These are phyloP conservation scores for Aspergillus sp. DNA, from an alignment of 2,329 filamentous ascomycete species.

Conservation along the genomic window DNA sequence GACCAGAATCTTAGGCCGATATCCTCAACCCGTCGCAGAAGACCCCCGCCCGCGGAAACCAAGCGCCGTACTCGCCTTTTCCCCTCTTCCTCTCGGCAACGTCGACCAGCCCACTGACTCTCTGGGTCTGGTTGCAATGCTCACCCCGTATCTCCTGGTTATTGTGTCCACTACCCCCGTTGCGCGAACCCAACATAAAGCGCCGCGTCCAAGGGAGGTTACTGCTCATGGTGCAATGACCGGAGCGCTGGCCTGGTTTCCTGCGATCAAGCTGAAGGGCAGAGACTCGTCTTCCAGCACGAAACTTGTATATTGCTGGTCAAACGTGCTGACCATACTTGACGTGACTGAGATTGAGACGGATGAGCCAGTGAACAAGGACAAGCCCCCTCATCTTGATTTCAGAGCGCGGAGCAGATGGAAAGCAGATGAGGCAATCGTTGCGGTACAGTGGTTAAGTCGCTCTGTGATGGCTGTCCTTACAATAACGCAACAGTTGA, in stretches of 20 bases:
- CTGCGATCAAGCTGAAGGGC: constrained; percentile 84
- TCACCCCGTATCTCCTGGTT: constrained; percentile 91
- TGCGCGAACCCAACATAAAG: constrained; percentile 94
- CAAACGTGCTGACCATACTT: constrained; percentile 89
- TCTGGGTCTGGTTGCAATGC: constrained; percentile 87
- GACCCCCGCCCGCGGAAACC: constrained; percentile 71
- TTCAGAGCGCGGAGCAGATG: constrained; percentile 84
- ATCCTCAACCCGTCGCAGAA: constrained; percentile 64
- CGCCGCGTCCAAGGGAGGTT: constrained; percentile 84
- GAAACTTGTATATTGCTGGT: constrained; percentile 97
- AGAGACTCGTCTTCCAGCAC: constrained; percentile 63
- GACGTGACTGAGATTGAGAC: constrained; percentile 72
- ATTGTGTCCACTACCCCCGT: constrained; percentile 96
- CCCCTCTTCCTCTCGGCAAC: constrained; percentile 87
- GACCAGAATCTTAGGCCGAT: constrained; percentile 83
- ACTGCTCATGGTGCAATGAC: constrained; percentile 86
- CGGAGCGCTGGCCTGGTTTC: constrained; percentile 94
- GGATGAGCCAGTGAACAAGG: constrained; percentile 57
- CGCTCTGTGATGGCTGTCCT: constrained; percentile 86
- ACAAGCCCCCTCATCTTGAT: constrained; percentile 71
- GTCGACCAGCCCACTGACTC: constrained; percentile 81
- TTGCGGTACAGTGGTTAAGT: constrained; percentile 94
- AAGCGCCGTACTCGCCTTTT: constrained; percentile 90
- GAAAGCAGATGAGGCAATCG: constrained; percentile 92
- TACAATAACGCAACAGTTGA: constrained; percentile 87